Evolutionary conservation across 2,329 filamentous ascomycete genomes (phyloP).

Genomic region (Tolypocladium inflatum): DNA sequence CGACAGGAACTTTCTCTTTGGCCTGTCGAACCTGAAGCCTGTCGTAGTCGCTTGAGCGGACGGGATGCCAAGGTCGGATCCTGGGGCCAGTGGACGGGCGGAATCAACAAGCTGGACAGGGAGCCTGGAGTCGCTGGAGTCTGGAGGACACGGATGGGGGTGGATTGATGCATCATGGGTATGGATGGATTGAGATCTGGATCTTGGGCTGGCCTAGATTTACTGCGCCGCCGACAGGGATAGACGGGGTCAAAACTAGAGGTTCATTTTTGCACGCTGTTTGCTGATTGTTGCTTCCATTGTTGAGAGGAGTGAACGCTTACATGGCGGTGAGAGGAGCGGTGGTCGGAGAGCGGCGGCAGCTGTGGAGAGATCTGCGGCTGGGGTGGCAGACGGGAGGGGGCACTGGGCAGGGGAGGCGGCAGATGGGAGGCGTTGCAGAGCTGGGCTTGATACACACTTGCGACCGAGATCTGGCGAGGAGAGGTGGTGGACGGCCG

Average conservation of each 20-base stretch:
- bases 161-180: background rate
- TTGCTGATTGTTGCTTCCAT: background rate
- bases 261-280: background rate
- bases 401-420: too few relatives aligned
- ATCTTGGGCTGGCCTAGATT: conserved; percentile 5
- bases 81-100: background rate
- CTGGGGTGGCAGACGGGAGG: background rate
- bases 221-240: background rate
- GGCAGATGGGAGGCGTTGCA: background rate
- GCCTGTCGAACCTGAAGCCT: background rate
- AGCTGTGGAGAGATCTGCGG: background rate
- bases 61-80: background rate
- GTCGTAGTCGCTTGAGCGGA: background rate
- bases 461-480: background rate
- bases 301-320: background rate
- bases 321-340: background rate
- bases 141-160: background rate
- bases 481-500: too few relatives aligned
- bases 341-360: too few relatives aligned
- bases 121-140: background rate
- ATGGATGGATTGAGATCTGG: background rate
- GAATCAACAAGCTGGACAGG: background rate
- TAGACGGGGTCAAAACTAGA: background rate
- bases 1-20: conserved; percentile 23
- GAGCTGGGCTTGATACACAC: background rate